Conservation (phyloP, 352 stramenopile genomes). For the Globisporangium parvum region DNA sequence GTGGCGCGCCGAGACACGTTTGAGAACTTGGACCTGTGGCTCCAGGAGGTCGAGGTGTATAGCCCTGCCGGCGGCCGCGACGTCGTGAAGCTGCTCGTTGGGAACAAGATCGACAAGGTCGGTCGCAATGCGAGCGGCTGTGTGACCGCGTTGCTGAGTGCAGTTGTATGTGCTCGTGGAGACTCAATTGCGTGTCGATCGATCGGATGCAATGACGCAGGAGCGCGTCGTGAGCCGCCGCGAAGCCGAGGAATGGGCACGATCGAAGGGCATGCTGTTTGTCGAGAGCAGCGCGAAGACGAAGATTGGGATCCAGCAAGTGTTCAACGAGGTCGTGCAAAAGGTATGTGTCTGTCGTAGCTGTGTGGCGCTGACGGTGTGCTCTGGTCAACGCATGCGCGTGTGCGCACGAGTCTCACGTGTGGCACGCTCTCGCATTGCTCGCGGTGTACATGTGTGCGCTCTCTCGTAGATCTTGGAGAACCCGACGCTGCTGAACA, state of each 20-base stretch:
- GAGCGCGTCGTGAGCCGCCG: constrained; percentile 90
- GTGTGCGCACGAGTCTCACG: background rate
- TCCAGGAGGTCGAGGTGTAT: constrained; percentile 98
- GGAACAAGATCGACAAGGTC: constrained; percentile 96
- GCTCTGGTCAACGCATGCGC: background rate
- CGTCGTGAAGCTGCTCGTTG: constrained; percentile 97
- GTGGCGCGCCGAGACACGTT: constrained; percentile 96
- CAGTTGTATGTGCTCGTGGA: no score
- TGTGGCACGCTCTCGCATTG: no score
- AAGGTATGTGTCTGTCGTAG: constrained; percentile 68
- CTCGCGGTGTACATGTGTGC: constrained; percentile 6
- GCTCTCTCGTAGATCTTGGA: constrained; percentile 85
- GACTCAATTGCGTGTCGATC: background rate
- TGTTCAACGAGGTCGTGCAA: constrained; percentile 97
- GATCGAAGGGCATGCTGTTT: constrained; percentile 97
- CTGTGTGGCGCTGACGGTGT: background rate
- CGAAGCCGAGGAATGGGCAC: constrained; percentile 94
- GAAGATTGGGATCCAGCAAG: constrained; percentile 91
- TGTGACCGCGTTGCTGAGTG: no score
- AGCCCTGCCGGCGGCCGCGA: constrained; percentile 91
- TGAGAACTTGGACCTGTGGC: constrained; percentile 96
- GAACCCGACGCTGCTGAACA: constrained; percentile 84
- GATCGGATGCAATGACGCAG: constrained; percentile 51
- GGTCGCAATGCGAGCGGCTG: no score
- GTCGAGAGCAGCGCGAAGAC: constrained; percentile 97